Conservation (phyloP, 2,329 filamentous ascomycete species). For the Herpotrichia juniperi region DNA sequence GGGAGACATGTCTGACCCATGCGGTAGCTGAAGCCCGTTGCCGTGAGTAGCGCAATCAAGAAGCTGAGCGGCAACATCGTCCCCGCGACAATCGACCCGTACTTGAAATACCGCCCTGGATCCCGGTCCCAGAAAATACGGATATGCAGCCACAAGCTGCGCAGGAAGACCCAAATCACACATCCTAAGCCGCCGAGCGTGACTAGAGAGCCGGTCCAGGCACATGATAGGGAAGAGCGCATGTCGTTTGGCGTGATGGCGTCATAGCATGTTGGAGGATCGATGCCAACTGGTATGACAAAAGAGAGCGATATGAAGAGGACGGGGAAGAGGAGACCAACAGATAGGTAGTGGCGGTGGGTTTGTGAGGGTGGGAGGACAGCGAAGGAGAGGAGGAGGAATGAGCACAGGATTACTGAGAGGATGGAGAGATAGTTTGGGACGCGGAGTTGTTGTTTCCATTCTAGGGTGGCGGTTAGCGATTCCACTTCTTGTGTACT, state of each 20-base stretch:
- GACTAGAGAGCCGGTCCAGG: slow-evolving; percentile 77
- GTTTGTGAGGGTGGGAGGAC: slow-evolving; percentile 82
- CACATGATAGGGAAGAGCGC: slow-evolving; percentile 74
- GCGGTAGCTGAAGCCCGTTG: slow-evolving; percentile 47
- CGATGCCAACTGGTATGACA: slow-evolving; percentile 76
- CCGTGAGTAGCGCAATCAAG: slow-evolving; percentile 34
- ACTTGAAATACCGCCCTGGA: slow-evolving; percentile 37
- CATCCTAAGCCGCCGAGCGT: slow-evolving; percentile 79
- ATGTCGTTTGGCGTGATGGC: slow-evolving; percentile 86
- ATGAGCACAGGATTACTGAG: slow-evolving; percentile 72
- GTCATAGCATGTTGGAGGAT: slow-evolving; percentile 79
- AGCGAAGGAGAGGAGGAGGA: slow-evolving; percentile 77
- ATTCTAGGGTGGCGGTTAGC: slow-evolving; percentile 21
- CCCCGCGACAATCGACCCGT: slow-evolving; percentile 35
- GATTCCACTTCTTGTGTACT: background rate
- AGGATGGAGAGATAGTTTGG: slow-evolving; percentile 79
- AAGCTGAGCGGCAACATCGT: slow-evolving; percentile 36
- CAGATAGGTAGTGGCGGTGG: slow-evolving; percentile 84
- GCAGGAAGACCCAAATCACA: slow-evolving; percentile 69
- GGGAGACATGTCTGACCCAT: slow-evolving; percentile 44
- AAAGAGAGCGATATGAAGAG: slow-evolving; percentile 83
- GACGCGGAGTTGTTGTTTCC: slow-evolving; percentile 47
- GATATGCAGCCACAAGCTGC: slow-evolving; percentile 47
- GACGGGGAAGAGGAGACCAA: slow-evolving; percentile 75
- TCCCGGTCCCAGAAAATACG: slow-evolving; percentile 45